Evolutionary conservation across 352 stramenopile species (phyloP).

Genomic region (Peronospora destructor): DNA sequence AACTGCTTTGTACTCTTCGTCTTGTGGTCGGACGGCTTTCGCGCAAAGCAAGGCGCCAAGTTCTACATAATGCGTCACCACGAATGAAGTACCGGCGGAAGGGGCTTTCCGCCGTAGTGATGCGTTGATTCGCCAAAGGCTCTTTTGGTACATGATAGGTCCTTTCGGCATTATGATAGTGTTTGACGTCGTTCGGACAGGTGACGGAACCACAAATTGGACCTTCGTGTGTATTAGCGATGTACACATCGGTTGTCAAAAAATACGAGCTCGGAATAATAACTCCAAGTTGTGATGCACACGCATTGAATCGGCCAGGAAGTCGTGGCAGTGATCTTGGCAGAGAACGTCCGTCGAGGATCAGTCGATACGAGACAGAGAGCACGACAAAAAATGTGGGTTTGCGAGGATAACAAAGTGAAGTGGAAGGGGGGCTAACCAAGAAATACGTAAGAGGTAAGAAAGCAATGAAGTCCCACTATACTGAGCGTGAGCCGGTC

Average conservation of each 20-base stretch:
- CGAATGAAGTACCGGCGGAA: too few species aligned
- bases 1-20: constrained; percentile 69
- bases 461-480: constrained; percentile 21
- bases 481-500: constrained; percentile 8
- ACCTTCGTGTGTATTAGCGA: constrained; percentile 40
- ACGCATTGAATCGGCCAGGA: constrained; percentile 34
- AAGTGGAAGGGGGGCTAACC: background rate
- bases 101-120: constrained; percentile 10
- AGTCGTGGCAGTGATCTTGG: constrained; percentile 53
- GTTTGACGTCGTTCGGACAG: too few species aligned
- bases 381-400: too few species aligned
- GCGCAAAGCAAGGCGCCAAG: constrained; percentile 48
- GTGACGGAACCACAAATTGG: constrained; percentile 42
- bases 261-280: constrained; percentile 68
- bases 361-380: constrained; percentile 66
- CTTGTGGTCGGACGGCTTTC: constrained; percentile 33
- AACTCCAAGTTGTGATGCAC: constrained; percentile 60
- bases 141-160: constrained; percentile 51
- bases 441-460: constrained; percentile 2
- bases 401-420: constrained; percentile 65
- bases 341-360: constrained; percentile 51
- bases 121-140: constrained; percentile 33
- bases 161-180: constrained; percentile 33
- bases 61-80: constrained; percentile 39
- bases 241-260: constrained; percentile 57